These are phyloP conservation scores for Aspergillus intermedius DNA, from an alignment of 2,329 filamentous ascomycete genomes.

Conservation along the genomic window DNA sequence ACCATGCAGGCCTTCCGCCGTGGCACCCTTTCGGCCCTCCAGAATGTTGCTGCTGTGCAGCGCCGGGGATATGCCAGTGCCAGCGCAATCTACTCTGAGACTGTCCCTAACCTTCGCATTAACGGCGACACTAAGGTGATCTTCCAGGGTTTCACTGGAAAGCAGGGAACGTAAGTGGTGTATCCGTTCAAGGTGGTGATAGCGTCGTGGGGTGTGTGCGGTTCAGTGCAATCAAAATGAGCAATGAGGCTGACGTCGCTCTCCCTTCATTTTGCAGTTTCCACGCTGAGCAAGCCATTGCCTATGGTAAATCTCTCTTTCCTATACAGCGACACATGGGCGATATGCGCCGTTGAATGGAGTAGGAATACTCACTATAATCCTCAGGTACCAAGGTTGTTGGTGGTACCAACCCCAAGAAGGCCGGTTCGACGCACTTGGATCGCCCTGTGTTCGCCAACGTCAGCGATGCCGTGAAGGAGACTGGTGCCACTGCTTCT, in stretches of 20 bases:
- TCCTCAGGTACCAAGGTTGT: conserved; percentile 84
- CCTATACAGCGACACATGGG: neutral
- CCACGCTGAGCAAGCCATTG: conserved; percentile 95
- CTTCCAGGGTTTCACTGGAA: conserved; percentile 95
- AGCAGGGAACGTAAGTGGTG: conserved; percentile 80
- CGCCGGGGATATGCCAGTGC: conserved; percentile 69
- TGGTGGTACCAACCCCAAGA: conserved; percentile 98
- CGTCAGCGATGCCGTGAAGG: conserved; percentile 79
- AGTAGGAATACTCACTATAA: conserved; percentile 11
- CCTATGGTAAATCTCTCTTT: conserved; percentile 66
- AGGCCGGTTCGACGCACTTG: conserved; percentile 85
- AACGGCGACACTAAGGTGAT: conserved; percentile 89
- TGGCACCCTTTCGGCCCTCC: conserved; percentile 63
- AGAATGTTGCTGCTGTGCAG: conserved; percentile 53
- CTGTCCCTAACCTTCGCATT: conserved; percentile 82
- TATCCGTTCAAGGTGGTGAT: neutral
- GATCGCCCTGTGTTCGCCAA: conserved; percentile 88
- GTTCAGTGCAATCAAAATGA: neutral
- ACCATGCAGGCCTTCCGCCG: conserved; percentile 79
- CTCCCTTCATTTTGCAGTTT: conserved; percentile 55
- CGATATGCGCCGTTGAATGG: neutral
- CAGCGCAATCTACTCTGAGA: conserved; percentile 63
- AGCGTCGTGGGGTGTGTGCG: neutral
- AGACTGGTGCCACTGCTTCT: conserved; percentile 83
- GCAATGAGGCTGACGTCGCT: conserved; percentile 26